Percentiles rank a stretch among this genome's conserved stretches.
These are phyloP conservation scores for Ploettnerulaceae sp. DNA, from an alignment of 2,329 filamentous ascomycete species.

Conservation along the genomic window DNA sequence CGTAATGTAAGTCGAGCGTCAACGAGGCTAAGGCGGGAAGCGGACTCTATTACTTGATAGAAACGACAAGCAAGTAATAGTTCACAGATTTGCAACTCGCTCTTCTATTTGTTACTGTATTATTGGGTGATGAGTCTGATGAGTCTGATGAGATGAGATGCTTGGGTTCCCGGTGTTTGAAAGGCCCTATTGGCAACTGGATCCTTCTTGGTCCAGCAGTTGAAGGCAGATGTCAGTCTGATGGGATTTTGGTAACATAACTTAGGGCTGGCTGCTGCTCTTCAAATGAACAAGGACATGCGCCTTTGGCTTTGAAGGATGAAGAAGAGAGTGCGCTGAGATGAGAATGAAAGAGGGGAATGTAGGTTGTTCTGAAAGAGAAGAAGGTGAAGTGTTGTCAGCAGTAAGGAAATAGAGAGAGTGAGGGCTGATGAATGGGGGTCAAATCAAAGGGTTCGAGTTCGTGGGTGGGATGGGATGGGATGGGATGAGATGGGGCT, in stretches of 20 bases:
- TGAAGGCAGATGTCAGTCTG: conserved; percentile 10
- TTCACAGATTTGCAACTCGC: background rate
- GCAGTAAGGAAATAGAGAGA: background rate
- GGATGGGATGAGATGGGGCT: background rate
- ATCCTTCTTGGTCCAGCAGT: conserved; percentile 6
- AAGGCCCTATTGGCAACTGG: conserved; percentile 6
- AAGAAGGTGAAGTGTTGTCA: background rate
- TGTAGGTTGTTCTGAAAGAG: background rate
- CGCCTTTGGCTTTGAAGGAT: background rate
- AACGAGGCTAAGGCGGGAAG: background rate
- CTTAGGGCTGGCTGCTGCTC: background rate
- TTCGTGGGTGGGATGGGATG: background rate
- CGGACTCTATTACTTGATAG: conserved; percentile 9
- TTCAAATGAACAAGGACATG: background rate
- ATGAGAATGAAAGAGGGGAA: background rate
- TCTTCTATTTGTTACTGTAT: too few species aligned
- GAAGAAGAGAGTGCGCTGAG: background rate
- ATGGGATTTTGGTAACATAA: conserved; percentile 6
- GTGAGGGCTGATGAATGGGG: background rate
- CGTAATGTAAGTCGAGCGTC: background rate
- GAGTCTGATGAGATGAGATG: background rate
- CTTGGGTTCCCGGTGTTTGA: background rate
- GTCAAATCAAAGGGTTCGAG: too few species aligned
- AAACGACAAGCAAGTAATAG: background rate
- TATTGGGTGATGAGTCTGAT: background rate